These are phyloP conservation scores for Ascosphaera pollenicola DNA, from an alignment of 2,329 filamentous ascomycete species.

Conservation along the genomic window DNA sequence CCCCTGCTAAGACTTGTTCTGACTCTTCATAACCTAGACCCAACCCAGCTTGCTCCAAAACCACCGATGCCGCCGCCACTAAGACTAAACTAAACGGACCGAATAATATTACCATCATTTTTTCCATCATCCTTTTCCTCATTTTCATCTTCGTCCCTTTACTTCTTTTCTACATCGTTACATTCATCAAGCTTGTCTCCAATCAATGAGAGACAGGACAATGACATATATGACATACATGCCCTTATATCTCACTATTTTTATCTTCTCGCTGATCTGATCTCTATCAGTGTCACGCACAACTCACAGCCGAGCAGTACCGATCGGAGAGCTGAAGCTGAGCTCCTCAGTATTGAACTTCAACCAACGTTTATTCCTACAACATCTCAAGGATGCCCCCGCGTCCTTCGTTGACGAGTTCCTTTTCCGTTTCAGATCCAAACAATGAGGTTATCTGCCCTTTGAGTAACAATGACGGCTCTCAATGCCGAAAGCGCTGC, in stretches of 20 bases:
- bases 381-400: slow-evolving; percentile 54
- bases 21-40: background rate
- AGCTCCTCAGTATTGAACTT: background rate
- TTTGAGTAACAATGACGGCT: slow-evolving; percentile 85
- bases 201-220: background rate
- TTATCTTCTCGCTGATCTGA: background rate
- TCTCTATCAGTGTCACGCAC: background rate
- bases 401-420: slow-evolving; percentile 65
- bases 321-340: background rate
- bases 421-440: slow-evolving; percentile 76
- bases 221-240: background rate
- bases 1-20: background rate
- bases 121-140: slow-evolving; percentile 2
- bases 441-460: slow-evolving; percentile 96
- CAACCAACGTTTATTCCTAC: slow-evolving; percentile 6
- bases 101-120: slow-evolving; percentile 1
- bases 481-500: slow-evolving; percentile 91
- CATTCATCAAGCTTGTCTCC: background rate
- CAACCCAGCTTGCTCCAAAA: background rate
- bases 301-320: background rate
- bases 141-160: background rate
- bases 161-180: slow-evolving; percentile 2
- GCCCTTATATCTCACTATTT: background rate
- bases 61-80: background rate
- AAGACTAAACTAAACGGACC: slow-evolving; percentile 1